Conservation (phyloP, 2,329 filamentous ascomycete species). For the Epichloe brachyelytri region DNA sequence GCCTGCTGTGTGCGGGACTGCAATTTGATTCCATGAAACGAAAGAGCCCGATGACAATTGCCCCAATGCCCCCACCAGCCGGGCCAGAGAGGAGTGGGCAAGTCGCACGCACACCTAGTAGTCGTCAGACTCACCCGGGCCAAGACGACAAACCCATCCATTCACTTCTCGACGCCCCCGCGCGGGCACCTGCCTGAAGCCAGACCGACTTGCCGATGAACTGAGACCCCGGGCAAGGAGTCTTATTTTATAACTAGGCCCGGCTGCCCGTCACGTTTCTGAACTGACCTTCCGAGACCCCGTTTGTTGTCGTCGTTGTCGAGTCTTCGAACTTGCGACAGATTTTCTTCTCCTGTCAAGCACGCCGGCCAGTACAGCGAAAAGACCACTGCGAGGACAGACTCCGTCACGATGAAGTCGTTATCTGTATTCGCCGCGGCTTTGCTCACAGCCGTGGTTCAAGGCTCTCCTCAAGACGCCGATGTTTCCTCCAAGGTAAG, state of each 20-base stretch:
- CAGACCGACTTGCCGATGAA: background rate
- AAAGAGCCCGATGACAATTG: too few species aligned
- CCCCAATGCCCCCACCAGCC: too few species aligned
- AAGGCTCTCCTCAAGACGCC: conserved; percentile 8
- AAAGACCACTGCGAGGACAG: background rate
- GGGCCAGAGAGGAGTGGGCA: too few species aligned
- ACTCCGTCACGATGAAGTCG: conserved; percentile 20
- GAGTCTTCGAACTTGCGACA: background rate
- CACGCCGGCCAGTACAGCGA: background rate
- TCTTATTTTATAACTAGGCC: background rate
- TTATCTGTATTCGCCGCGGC: conserved; percentile 18
- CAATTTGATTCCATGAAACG: too few species aligned
- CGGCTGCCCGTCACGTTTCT: background rate
- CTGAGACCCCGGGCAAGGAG: background rate
- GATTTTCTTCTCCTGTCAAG: background rate
- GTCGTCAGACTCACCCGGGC: too few species aligned
- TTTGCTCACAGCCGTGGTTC: conserved; percentile 17
- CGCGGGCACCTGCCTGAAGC: background rate
- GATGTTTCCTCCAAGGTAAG: conserved; percentile 2
- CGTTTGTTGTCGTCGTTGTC: background rate
- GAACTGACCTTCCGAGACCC: too few species aligned
- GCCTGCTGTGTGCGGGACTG: too few species aligned
- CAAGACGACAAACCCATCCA: too few species aligned
- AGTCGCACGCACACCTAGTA: too few species aligned
- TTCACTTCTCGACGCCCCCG: background rate